These are phyloP conservation scores for Starmerella vitae DNA, from an alignment of 805 yeast genomes.

Conservation along the genomic window DNA sequence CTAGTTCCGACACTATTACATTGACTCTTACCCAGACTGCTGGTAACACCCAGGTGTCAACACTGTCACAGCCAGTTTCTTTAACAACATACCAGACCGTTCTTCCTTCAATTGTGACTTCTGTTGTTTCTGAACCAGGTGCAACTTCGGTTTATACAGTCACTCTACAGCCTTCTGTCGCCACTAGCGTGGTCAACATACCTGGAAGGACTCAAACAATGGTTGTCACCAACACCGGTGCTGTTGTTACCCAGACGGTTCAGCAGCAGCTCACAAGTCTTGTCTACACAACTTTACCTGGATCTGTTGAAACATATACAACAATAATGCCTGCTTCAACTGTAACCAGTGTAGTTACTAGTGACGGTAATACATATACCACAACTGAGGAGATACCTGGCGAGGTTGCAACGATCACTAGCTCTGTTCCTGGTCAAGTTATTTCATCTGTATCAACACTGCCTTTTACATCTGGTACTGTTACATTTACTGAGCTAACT, in stretches of 20 bases:
- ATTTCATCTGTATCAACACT: conserved; percentile 1
- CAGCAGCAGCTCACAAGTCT: conserved; percentile 1
- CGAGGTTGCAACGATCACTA: neutral
- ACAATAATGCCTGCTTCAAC: conserved; percentile 7
- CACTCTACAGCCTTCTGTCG: conserved; percentile 3
- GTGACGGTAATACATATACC: conserved; percentile 3
- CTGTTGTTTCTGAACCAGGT: conserved; percentile 3
- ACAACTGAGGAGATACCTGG: conserved; percentile 5
- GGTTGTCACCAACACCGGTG: conserved; percentile 13
- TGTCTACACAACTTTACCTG: conserved; percentile 7
- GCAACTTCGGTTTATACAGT: conserved; percentile 5
- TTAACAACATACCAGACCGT: conserved; percentile 8
- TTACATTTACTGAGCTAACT: conserved; percentile 1
- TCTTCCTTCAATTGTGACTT: conserved; percentile 4
- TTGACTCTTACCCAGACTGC: conserved; percentile 5
- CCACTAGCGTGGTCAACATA: neutral
- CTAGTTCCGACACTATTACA: conserved; percentile 3
- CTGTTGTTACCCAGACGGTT: conserved; percentile 7
- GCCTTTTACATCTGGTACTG: conserved; percentile 4
- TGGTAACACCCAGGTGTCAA: conserved; percentile 4
- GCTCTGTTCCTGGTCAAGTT: conserved; percentile 3
- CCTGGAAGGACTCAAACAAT: conserved; percentile 9
- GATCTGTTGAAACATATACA: neutral
- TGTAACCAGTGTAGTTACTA: neutral
- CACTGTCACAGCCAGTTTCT: neutral